A percentile compares a stretch with the other conserved stretches of the same genome.
phyloP scores from a whole-genome alignment of 768 basidiomycete genomes.

The Crassisporium funariophilum region DNA sequence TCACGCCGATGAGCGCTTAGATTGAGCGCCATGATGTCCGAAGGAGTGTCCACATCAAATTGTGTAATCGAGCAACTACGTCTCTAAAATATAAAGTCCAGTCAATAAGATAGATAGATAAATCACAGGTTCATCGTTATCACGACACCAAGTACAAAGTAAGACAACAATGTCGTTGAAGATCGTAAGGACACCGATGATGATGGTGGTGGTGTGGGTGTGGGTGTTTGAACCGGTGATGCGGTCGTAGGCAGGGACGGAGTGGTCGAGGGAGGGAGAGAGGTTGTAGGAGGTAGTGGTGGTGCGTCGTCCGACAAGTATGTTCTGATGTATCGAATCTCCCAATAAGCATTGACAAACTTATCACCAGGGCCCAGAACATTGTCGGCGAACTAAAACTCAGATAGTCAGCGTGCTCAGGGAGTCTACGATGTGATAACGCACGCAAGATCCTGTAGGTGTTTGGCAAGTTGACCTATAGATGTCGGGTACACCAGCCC shows the following conservation, averaged over 20 bases:
- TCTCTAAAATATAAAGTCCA: no score
- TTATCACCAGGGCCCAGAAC: conserved; percentile 48
- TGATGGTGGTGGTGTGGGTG: not conserved
- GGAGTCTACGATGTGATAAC: conserved; percentile 12
- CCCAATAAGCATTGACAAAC: conserved; percentile 59
- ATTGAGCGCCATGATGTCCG: no score
- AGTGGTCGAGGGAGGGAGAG: conserved; percentile 4
- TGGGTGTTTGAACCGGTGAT: no score
- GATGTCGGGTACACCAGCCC: conserved; percentile 46
- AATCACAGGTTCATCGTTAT: no score
- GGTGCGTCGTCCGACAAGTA: conserved; percentile 42
- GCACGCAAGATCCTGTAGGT: conserved; percentile 40
- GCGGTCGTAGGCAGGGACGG: not conserved
- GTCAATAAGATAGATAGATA: no score
- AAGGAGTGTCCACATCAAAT: no score
- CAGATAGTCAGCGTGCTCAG: not conserved
- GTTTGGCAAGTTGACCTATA: conserved; percentile 45
- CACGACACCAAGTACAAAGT: no score
- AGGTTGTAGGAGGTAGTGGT: conserved; percentile 10
- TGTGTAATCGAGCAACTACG: no score
- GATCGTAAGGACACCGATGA: not conserved
- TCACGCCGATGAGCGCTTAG: no score
- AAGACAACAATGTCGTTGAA: no score
- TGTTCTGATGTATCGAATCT: conserved; percentile 59
- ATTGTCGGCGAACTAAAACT: conserved; percentile 39